Base-by-base conservation (phyloP, 2,329 filamentous ascomycete genomes). In the Talaromyces sp. region DNA sequence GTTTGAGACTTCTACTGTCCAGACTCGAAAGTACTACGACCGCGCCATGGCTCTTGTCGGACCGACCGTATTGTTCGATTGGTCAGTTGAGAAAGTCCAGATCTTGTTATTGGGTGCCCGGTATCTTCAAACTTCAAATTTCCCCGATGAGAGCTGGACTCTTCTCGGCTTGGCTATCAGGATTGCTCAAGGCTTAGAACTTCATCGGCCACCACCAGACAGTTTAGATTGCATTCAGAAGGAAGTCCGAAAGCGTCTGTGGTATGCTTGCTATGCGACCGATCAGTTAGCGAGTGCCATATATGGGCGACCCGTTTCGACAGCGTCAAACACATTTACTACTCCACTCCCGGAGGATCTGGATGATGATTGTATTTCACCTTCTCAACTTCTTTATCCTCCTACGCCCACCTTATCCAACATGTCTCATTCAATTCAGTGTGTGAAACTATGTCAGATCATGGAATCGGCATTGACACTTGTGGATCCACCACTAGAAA, bases 81-180 rank as follows among this genome's bases (percentile, higher is more conserved):
- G 65, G 65, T 61, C 65, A 5, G 40, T 67, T 6, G 65, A 67
- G 25, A 67, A 67, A 54, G 65, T 67, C 8, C 65, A 67, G 10
- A 36, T 67, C 10, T 47, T 67, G 19, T 25, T 67, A 53, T 40
- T 67, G 19, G 65, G 65, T 13, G 65, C 65, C 22, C 65, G 65
- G 11, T 67, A 67, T 62, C 65, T 67, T 17, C 65, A 63, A 56
- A 67, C 61, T 27, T 67, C 65, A 15, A 61, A 67, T 45, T 67
- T 60, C 22, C 65, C 65, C n/a, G 65, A 67, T 25, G 65, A 67
- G 62, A 63, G 65, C 58, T 67, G 65, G 65, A 67, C 65, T 13
- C 38, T 67, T 56, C 65, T 67, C 27, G 65, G 65, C 10, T 51
- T 67, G 29, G 65, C 65, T 31, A 64, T 67, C 36, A 45, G 65